A percentile compares a stretch with the other conserved stretches of the same genome.
phyloP scores from a whole-genome alignment of 2,329 filamentous ascomycete genomes.

The Aspergillus sp. region DNA sequence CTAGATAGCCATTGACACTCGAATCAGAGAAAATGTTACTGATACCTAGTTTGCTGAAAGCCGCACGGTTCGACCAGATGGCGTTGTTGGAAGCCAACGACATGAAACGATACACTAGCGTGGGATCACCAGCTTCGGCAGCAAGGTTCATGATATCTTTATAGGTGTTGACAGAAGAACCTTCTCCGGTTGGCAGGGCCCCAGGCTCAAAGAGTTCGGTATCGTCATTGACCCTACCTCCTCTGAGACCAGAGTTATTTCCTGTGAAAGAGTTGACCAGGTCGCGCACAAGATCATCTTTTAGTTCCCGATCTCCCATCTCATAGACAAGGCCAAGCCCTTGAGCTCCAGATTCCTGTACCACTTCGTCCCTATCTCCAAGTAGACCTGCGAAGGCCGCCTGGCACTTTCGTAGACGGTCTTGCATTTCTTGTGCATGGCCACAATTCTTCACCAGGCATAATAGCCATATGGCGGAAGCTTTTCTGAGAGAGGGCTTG shows the following conservation, averaged over 20 bases:
- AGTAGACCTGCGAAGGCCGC: conserved; percentile 82
- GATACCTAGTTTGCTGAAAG: conserved; percentile 89
- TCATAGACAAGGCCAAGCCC: conserved; percentile 92
- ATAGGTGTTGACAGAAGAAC: conserved; percentile 87
- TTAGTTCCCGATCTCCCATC: conserved; percentile 75
- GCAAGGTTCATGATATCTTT: conserved; percentile 94
- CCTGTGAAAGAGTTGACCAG: conserved; percentile 86
- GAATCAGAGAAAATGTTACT: conserved; percentile 89
- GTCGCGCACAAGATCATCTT: conserved; percentile 78
- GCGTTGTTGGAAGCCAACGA: conserved; percentile 91
- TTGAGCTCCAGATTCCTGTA: conserved; percentile 90
- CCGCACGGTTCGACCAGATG: conserved; percentile 94
- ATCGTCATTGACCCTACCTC: conserved; percentile 77
- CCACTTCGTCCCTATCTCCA: conserved; percentile 83
- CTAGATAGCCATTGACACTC: conserved; percentile 59
- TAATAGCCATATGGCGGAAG: conserved; percentile 91
- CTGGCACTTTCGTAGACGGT: conserved; percentile 72
- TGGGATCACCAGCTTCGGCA: conserved; percentile 94
- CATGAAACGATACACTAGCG: conserved; percentile 98
- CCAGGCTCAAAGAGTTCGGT: conserved; percentile 93
- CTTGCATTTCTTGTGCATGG: conserved; percentile 68
- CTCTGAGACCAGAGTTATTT: conserved; percentile 53
- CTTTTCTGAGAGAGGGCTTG: conserved; percentile 85
- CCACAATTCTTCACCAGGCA: conserved; percentile 88
- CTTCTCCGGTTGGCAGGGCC: conserved; percentile 82